Evolutionary conservation across 2,329 filamentous ascomycete species (phyloP).

Genomic region (Myriosclerotinia duriaeana): DNA sequence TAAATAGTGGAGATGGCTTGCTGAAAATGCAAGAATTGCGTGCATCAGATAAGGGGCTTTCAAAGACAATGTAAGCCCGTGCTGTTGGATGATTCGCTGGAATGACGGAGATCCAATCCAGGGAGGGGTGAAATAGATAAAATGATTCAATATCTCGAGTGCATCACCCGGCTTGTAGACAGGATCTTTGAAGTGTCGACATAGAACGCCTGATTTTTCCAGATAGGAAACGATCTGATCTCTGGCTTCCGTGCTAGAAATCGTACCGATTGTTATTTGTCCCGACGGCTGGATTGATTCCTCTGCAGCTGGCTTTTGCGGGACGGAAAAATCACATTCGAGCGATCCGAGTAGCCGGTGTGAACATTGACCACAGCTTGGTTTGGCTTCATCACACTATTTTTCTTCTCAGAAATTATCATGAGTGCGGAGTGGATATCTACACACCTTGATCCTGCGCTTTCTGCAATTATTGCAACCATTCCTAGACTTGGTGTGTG

Average conservation of each 20-base stretch:
- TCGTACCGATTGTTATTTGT: not conserved
- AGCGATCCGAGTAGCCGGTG: not conserved
- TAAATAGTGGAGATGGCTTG: constrained; percentile 22
- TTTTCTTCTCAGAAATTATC: not conserved
- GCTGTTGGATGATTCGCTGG: constrained; percentile 19
- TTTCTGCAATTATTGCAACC: constrained; percentile 20
- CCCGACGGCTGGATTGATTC: too few relatives aligned
- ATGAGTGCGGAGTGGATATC: too few relatives aligned
- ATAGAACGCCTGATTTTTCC: constrained; percentile 4
- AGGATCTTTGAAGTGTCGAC: not conserved
- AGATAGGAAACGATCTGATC: constrained; percentile 11
- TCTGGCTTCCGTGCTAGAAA: not conserved
- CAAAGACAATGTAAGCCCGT: constrained; percentile 14
- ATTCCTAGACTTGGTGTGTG: constrained; percentile 17
- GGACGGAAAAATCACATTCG: not conserved
- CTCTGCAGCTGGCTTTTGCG: not conserved
- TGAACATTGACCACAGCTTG: constrained; percentile 18
- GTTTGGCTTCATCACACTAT: constrained; percentile 21
- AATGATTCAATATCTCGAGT: constrained; percentile 6
- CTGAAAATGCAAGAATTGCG: constrained; percentile 25
- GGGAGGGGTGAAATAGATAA: not conserved
- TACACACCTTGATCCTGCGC: constrained; percentile 22
- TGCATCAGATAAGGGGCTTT: constrained; percentile 23
- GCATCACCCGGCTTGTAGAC: constrained; percentile 2
- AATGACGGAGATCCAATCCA: constrained; percentile 16